Evolutionary conservation across 371 early-diverging fungal genomes (phyloP).

Genomic region (Capillidium heterosporum): DNA sequence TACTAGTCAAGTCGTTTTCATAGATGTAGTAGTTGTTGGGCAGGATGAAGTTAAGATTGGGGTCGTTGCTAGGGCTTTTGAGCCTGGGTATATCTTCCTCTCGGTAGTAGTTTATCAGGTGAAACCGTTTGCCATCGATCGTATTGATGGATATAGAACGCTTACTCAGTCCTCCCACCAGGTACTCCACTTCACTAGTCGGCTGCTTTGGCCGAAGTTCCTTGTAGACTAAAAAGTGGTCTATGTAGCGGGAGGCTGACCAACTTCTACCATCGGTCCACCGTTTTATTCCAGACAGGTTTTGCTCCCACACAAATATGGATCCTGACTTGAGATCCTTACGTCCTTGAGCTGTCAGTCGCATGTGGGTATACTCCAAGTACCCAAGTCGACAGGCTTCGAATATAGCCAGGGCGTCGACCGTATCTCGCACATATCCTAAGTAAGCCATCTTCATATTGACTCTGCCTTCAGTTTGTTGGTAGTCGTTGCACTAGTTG

Average conservation of each 20-base stretch:
- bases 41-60: too few relatives aligned
- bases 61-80: too few relatives aligned
- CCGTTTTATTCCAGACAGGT: slow-evolving; percentile 62
- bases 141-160: neutral
- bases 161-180: neutral
- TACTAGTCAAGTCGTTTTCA: too few relatives aligned
- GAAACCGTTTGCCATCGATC: neutral
- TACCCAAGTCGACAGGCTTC: slow-evolving; percentile 49
- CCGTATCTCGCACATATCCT: slow-evolving; percentile 47
- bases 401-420: slow-evolving; percentile 54
- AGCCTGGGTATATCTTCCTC: neutral
- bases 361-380: slow-evolving; percentile 35
- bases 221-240: slow-evolving; percentile 57
- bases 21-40: too few relatives aligned
- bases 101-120: neutral
- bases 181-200: slow-evolving; percentile 14
- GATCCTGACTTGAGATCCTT: slow-evolving; percentile 44
- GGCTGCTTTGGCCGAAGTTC: slow-evolving; percentile 28
- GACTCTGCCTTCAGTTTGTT: too few relatives aligned
- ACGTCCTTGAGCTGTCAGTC: slow-evolving; percentile 53
- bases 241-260: slow-evolving; percentile 66
- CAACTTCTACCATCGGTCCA: slow-evolving; percentile 80
- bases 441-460: slow-evolving; percentile 47
- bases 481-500: too few relatives aligned
- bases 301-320: slow-evolving; percentile 63